A percentile compares a stretch with the other conserved stretches of the same genome.
phyloP scores from a whole-genome alignment of 78 protist genomes.

The Corallochytrium limacisporum region DNA sequence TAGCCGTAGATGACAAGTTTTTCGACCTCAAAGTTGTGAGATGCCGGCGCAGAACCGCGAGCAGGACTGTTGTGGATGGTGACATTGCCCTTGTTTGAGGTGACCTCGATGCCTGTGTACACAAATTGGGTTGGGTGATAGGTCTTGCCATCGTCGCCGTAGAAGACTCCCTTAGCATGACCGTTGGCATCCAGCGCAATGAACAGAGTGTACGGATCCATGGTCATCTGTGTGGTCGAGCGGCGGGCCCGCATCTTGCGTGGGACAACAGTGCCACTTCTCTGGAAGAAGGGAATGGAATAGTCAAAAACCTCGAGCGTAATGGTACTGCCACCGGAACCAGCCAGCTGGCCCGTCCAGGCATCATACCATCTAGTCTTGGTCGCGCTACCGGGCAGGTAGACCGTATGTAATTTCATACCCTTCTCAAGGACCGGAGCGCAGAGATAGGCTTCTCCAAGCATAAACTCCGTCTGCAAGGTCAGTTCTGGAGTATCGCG shows the following conservation, averaged over 20 bases:
- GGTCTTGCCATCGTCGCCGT: no score
- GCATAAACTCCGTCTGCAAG: no score
- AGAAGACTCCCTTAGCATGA: no score
- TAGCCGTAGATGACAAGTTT: no score
- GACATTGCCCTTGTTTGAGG: no score
- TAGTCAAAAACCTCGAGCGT: background rate
- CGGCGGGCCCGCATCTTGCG: slow-evolving; percentile 66
- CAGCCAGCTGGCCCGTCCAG: background rate
- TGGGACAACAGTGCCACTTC: slow-evolving; percentile 81
- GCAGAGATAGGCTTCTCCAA: no score
- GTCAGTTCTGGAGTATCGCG: no score
- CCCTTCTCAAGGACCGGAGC: background rate
- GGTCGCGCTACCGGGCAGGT: background rate
- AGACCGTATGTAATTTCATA: background rate
- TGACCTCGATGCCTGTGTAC: no score
- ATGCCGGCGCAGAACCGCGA: no score
- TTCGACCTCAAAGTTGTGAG: no score
- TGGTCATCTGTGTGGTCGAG: slow-evolving; percentile 30
- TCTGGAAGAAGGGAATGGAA: slow-evolving; percentile 56
- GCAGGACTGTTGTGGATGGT: no score
- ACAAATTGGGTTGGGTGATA: no score
- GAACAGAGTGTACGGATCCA: slow-evolving; percentile 78
- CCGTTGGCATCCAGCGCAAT: slow-evolving; percentile 43
- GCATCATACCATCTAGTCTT: background rate
- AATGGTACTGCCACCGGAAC: background rate